These are phyloP conservation scores for Cladosporium sp. DNA, from an alignment of 2,329 filamentous ascomycete genomes.

Conservation along the genomic window DNA sequence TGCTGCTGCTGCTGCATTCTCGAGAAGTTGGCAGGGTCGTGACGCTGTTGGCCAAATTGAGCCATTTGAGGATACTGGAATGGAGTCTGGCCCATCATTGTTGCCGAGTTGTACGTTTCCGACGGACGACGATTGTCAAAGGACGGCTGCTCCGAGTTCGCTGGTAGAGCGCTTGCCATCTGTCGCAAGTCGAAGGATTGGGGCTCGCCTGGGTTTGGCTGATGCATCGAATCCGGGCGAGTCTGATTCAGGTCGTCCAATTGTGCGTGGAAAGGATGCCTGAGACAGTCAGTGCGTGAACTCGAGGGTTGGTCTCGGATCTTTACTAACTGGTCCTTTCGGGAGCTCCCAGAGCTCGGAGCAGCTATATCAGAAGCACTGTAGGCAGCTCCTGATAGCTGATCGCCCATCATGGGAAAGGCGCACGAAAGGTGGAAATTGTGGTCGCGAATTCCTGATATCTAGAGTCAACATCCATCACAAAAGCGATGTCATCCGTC, in stretches of 20 bases:
- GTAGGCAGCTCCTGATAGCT: background rate
- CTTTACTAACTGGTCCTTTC: conserved; percentile 5
- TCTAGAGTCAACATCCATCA: background rate
- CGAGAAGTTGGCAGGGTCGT: conserved; percentile 24
- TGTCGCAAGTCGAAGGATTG: conserved; percentile 22
- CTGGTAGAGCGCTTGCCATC: conserved; percentile 22
- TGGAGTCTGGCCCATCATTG: conserved; percentile 18
- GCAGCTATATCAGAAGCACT: background rate
- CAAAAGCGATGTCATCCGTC: background rate
- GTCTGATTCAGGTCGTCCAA: conserved; percentile 19
- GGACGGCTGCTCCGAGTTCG: background rate
- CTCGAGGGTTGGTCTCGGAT: background rate
- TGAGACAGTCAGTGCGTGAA: conserved; percentile 9
- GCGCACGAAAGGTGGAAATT: background rate
- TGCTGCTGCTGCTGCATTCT: conserved; percentile 23
- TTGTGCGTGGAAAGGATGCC: conserved; percentile 22
- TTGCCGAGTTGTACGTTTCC: conserved; percentile 12
- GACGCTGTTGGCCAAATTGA: conserved; percentile 25
- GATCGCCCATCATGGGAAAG: conserved; percentile 7
- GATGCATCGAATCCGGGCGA: background rate
- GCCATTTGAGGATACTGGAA: conserved; percentile 25
- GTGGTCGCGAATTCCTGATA: background rate
- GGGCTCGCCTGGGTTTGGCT: background rate
- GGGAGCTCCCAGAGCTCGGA: background rate
- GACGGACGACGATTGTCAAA: conserved; percentile 5